Conservation (phyloP, 2,329 filamentous ascomycete species). For the Aureobasidium namibiae region DNA sequence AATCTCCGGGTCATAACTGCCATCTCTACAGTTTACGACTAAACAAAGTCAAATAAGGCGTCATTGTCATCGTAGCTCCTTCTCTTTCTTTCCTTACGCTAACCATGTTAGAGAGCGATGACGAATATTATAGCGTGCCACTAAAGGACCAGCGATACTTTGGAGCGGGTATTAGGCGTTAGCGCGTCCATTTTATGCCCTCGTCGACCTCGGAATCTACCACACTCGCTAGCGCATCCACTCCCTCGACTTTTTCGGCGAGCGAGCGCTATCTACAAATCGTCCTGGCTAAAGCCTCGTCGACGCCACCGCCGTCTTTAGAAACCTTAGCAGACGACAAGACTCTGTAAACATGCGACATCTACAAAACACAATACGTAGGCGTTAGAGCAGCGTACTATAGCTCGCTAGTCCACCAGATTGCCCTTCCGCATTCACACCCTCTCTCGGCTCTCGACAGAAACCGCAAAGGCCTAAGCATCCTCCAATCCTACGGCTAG, state of each 20-base stretch:
- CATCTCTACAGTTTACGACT: too few species aligned
- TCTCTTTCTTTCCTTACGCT: neutral
- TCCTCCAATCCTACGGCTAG: slow-evolving; percentile 62
- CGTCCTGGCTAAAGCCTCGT: slow-evolving; percentile 44
- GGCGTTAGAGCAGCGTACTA: slow-evolving; percentile 40
- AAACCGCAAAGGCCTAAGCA: slow-evolving; percentile 58
- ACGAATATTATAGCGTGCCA: slow-evolving; percentile 51
- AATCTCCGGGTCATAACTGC: neutral
- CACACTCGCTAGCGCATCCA: neutral
- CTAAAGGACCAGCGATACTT: slow-evolving; percentile 53
- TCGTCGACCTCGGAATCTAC: slow-evolving; percentile 24
- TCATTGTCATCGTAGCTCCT: neutral
- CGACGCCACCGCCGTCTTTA: slow-evolving; percentile 10
- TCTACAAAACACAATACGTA: neutral
- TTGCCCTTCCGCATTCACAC: slow-evolving; percentile 59
- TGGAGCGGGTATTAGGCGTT: slow-evolving; percentile 54
- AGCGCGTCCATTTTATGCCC: slow-evolving; percentile 52
- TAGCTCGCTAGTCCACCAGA: slow-evolving; percentile 61
- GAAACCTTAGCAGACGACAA: slow-evolving; percentile 16
- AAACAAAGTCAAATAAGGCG: too few species aligned
- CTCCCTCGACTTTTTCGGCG: slow-evolving; percentile 14
- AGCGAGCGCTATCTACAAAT: slow-evolving; percentile 59
- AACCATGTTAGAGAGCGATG: slow-evolving; percentile 39
- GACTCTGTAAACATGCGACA: neutral
- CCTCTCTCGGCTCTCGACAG: slow-evolving; percentile 66